phyloP scores from a whole-genome alignment of 805 yeast genomes.

The Wickerhamiella occidentalis region DNA sequence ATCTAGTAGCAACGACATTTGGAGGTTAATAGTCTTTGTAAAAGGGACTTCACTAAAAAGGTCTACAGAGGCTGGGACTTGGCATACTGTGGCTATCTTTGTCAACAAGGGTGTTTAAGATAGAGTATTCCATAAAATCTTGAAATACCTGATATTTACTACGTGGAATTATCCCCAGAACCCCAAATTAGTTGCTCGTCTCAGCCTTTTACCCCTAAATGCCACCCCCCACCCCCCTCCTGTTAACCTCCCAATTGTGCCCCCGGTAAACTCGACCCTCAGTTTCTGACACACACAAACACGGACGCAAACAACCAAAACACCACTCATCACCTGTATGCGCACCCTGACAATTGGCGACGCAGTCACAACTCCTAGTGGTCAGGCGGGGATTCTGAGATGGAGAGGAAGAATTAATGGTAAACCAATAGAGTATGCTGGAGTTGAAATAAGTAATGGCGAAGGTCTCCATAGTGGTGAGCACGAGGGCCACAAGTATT shows the following conservation, averaged over 20 bases:
- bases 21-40: not conserved
- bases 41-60: too few species aligned
- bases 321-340: slow-evolving; percentile 1
- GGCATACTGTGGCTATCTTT: too few species aligned
- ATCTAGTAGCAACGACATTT: slow-evolving; percentile 44
- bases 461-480: slow-evolving; percentile 80
- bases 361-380: slow-evolving; percentile 41
- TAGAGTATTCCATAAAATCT: too few species aligned
- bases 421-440: slow-evolving; percentile 70
- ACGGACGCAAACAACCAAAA: not conserved
- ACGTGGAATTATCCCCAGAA: too few species aligned
- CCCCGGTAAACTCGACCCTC: too few species aligned
- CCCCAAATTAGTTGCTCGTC: too few species aligned
- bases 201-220: too few species aligned
- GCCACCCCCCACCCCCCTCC: too few species aligned
- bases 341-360: slow-evolving; percentile 25
- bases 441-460: slow-evolving; percentile 62
- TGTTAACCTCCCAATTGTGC: too few species aligned
- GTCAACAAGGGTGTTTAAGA: too few species aligned
- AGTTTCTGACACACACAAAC: not conserved
- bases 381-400: slow-evolving; percentile 53
- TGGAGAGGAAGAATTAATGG: slow-evolving; percentile 64
- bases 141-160: too few species aligned
- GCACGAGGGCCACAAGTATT: slow-evolving; percentile 58
- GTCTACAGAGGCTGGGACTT: too few species aligned